Conservation (phyloP, 2,329 filamentous ascomycete genomes). For the Pseudogymnoascus sp. region DNA sequence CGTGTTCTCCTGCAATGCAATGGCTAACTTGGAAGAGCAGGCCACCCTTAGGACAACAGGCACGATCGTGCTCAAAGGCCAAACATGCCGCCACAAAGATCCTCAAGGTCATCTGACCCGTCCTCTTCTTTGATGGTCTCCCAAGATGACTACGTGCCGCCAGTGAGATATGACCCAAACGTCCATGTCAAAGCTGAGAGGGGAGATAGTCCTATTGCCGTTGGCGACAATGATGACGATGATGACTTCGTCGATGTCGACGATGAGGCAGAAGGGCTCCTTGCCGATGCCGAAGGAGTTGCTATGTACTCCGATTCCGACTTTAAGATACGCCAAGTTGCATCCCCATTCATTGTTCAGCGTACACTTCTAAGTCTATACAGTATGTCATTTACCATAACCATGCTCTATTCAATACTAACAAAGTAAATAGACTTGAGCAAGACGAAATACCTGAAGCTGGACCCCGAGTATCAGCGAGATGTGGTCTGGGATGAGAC, state of each 20-base stretch:
- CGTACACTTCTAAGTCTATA: constrained; percentile 19
- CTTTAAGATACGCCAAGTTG: constrained; percentile 26
- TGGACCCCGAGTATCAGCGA: constrained; percentile 41
- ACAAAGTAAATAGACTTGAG: constrained; percentile 20
- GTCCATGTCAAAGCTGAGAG: neutral
- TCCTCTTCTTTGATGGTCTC: constrained; percentile 1
- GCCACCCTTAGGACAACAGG: neutral
- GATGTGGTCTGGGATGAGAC: constrained; percentile 39
- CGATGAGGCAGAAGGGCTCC: neutral
- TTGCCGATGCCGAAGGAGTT: constrained; percentile 1
- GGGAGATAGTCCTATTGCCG: neutral
- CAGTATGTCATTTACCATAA: constrained; percentile 16
- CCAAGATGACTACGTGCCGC: neutral
- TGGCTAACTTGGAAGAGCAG: neutral
- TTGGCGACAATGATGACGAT: neutral
- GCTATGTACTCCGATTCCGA: constrained; percentile 13
- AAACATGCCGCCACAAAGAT: neutral
- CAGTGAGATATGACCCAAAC: neutral
- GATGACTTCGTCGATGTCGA: constrained; percentile 3
- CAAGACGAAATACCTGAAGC: constrained; percentile 30
- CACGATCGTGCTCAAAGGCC: neutral
- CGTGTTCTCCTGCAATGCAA: neutral
- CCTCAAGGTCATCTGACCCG: neutral
- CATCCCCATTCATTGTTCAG: constrained; percentile 21
- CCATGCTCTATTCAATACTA: neutral